phyloP scores from a whole-genome alignment of 768 basidiomycete genomes.

The Mycena crocata region DNA sequence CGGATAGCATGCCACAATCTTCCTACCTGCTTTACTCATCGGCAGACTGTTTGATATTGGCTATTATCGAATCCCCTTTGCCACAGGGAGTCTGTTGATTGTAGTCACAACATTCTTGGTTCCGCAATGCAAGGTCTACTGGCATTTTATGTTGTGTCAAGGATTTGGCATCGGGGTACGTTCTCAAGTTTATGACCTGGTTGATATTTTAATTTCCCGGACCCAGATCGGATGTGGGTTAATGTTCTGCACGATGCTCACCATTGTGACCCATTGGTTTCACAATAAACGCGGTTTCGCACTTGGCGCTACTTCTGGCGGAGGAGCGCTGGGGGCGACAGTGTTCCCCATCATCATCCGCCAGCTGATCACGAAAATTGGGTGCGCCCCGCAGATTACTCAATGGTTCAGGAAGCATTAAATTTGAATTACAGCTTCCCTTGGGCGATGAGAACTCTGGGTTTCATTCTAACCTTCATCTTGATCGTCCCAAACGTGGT shows the following conservation, averaged over 20 bases:
- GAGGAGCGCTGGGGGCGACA: conserved; percentile 60
- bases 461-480: conserved; percentile 54
- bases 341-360: conserved; percentile 59
- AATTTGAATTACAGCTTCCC: conserved; percentile 52
- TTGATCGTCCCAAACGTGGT: conserved; percentile 58
- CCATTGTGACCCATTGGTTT: conserved; percentile 62
- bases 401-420: conserved; percentile 17
- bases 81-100: conserved; percentile 51
- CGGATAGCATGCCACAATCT: conserved; percentile 16
- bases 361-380: conserved; percentile 52
- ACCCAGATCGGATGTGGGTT: conserved; percentile 46
- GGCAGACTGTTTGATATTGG: not conserved
- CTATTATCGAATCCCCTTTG: conserved; percentile 28
- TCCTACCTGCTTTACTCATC: conserved; percentile 12
- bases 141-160: conserved; percentile 69
- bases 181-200: not conserved
- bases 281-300: conserved; percentile 55
- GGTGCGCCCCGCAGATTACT: conserved; percentile 43
- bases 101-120: conserved; percentile 57
- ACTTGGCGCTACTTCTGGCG: conserved; percentile 57
- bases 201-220: conserved; percentile 28
- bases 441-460: conserved; percentile 65
- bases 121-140: conserved; percentile 66
- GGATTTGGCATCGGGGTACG: conserved; percentile 63
- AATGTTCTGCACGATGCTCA: conserved; percentile 55